Evolutionary conservation across 1,284 basidiomycete genomes (phyloP), one percentile per base, ranked within the genome.

Genomic region (Ustilago curta): DNA sequence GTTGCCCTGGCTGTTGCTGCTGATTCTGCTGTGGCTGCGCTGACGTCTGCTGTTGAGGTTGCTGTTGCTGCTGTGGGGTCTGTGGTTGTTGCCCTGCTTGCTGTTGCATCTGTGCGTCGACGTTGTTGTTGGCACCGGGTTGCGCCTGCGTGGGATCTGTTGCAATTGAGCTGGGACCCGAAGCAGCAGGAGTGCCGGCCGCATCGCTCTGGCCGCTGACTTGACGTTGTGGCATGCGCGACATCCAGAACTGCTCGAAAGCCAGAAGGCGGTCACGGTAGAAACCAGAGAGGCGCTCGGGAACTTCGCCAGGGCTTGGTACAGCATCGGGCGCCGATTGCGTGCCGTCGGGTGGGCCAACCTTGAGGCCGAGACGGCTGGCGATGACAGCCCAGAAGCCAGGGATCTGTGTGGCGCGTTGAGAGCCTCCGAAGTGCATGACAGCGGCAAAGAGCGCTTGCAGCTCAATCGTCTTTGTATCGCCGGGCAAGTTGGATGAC

Each of bases 161-260:
- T 29, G 44, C 31, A 8, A 44, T 25, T 2, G 67, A 4, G 18
- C 21, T 52, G 25, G 69, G 50, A 18, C 59, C 56, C 14, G 61
- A 31, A 32, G 71, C 44, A 6, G 67, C 55, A 3, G 72, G 63
- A n/a, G 72, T 70, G 16, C 52, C 63, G 4, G 67, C 63, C 40
- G 67, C 57, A 2, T 23, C 68, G n/a, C 54, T 64, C 47, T 67
- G 72, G 14, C 72, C 68, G 27, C 64, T 68, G 1, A 60, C 25
- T 44, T 76, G 73, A 29, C 73, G 68, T 52, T 68, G 66, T 4
- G 70, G 74, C 74, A 77, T 77, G n/a, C 74, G 64, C 7, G 77
- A 70, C 45, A 82, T 37, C 81, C 81, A 83, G 42, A 73, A 78
- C 47, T 81, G 75, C 66, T 83, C 81, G 53, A 83, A 83, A 0